Base-by-base conservation (phyloP, 129 eudicot genomes). In the Smallanthus sonchifolius region DNA sequence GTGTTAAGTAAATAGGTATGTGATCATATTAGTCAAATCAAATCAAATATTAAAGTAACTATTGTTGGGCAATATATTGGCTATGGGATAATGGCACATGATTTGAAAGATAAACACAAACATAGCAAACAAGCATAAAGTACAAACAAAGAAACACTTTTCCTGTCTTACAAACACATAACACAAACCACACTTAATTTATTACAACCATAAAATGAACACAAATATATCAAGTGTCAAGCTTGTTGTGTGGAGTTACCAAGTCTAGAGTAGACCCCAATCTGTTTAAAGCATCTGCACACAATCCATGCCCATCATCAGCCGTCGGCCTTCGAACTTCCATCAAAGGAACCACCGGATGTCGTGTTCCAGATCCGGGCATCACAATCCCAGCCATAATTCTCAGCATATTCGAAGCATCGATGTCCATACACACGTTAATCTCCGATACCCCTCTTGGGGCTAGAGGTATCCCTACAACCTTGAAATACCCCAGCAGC, bases 261-360 rank as follows among this genome's bases (percentile, higher is more conserved):
- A 92, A 44, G 56, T 89, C 96, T 43, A 84, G 42, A n/a, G 75
- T 84, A 8, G 91, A 85, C 32, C 92, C 91, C 68, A 87, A 76
- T 71, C 74, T 71, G 28, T 79, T 66, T 39, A 92, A 81, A 73
- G 94, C 97, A 57, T 89, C 91, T 6, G 87, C 96, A 28, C 87
- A 87, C 91, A 92, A 85, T 9, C 96, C 96, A 78, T 89, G 91
- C 10, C 96, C 96, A 71, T 89, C 97, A 65, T 92, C 96, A n/a
- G 85, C 85, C 2, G 91, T 89, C 2, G 97, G 97, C 97, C 89
- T 89, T 61, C 96, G 78, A 24, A 86, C 96, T 62, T 89, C 92
- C 84, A 89, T 73, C 30, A 70, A 62, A 0, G 92, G 89, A 52
- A 70, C 65, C 74, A 78, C 81, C 0, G 87, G 87, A 36, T 42